Base-by-base conservation (phyloP, 352 stramenopile species). In the Phytophthora hibernalis region DNA sequence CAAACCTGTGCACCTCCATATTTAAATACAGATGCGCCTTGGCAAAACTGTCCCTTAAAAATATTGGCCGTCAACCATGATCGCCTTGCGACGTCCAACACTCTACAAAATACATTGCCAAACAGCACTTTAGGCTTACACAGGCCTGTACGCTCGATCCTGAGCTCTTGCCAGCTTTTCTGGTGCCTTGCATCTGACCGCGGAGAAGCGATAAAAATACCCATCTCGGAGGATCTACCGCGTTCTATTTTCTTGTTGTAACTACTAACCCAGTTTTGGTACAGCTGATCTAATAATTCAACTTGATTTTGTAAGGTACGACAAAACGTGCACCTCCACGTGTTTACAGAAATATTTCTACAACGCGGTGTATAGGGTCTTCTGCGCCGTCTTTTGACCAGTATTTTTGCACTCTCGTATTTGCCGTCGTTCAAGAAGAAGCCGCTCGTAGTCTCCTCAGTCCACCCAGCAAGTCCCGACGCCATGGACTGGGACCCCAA, bases 401-500 rank as follows among this genome's bases (percentile, higher is more conserved):
- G 51, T 72, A 61, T 72, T 72, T 62, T 65, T 69, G 57, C 64
- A 69, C 63, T 69, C 52, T 66, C 51, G 28, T 47, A 68, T 72
- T 78, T 54, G 38, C 55, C 50, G 33, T 57, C 26, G 16, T 64
- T 33, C 28, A 70, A 9, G 33, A 66, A 64, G 42, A 50, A 54
- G 43, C 30, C 31, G 48, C 30, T 22, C 9, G 48, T 26, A 9
- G 35, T 45, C 5, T 28, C 21, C 30, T 18, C 31, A 54, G 28
- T 20, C 54, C 18, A n/a, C 10, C 6, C 42, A 26, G 24, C 56
- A 51, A 44, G 47, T 26, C 56, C 52, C 38, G 18, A 28, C 24
- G 37, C 55, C 12, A 93, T 92, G 85, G 83, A 92, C 68, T 93
- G 85, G 85, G 80, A 92, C 65, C 76, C 82, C 33, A 70, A 63